Conservation (phyloP, 257 asterid genomes). For the Coffea canephora region DNA sequence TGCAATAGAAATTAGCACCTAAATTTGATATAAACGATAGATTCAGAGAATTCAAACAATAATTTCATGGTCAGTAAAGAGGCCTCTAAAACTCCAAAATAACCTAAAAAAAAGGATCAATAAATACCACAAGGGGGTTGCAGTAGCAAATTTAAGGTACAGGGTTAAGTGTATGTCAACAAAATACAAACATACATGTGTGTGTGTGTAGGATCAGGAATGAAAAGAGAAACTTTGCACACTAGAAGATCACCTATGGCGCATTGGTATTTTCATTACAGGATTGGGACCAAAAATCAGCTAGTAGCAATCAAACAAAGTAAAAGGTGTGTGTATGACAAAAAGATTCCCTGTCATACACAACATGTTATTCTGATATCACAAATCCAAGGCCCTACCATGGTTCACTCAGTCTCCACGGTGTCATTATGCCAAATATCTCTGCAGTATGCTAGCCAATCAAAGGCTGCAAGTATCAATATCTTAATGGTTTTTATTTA, state of each 20-base stretch:
- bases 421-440: neutral
- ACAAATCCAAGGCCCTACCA: too few species aligned
- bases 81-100: neutral
- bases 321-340: too few species aligned
- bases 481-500: too few species aligned
- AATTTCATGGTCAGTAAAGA: neutral
- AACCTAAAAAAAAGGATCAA: neutral
- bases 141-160: neutral
- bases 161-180: neutral
- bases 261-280: too few species aligned
- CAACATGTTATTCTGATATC: too few species aligned
- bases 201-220: too few species aligned
- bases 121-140: neutral
- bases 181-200: neutral
- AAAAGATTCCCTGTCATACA: too few species aligned
- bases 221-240: too few species aligned
- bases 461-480: neutral
- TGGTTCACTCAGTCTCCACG: neutral
- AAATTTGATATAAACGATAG: too few species aligned
- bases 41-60: neutral
- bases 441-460: neutral
- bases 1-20: neutral
- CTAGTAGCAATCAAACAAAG: too few species aligned
- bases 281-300: too few species aligned
- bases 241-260: too few species aligned